Evolutionary conservation across 352 stramenopile genomes (phyloP).

Genomic region (Pythium periplocum): DNA sequence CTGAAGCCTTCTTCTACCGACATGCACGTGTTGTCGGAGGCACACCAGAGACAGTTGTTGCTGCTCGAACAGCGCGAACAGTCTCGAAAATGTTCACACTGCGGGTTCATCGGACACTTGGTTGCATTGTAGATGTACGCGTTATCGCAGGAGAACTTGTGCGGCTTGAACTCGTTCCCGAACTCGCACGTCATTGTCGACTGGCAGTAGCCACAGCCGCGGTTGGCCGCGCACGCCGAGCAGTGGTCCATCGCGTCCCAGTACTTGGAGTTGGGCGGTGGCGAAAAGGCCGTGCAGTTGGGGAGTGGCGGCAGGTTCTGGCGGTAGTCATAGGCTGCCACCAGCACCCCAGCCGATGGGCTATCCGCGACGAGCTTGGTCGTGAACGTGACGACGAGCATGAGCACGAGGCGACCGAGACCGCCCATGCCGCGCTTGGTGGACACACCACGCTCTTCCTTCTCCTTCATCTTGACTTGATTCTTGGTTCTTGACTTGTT

Average conservation of each 20-base stretch:
- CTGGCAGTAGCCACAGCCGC: conserved; percentile 86
- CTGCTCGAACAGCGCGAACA: conserved; percentile 63
- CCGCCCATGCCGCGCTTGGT: neutral
- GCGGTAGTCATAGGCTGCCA: neutral
- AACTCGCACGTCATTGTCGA: conserved; percentile 86
- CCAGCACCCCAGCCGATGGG: no score
- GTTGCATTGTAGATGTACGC: conserved; percentile 48
- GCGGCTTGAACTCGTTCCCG: conserved; percentile 48
- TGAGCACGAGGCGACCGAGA: neutral
- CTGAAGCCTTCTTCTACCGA: conserved; percentile 79
- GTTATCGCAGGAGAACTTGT: conserved; percentile 38
- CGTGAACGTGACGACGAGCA: neutral
- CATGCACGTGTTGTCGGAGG: conserved; percentile 79
- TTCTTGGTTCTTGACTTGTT: conserved; percentile 11
- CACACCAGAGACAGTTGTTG: conserved; percentile 87
- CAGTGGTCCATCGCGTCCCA: conserved; percentile 72
- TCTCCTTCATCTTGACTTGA: conserved; percentile 10
- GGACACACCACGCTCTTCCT: neutral
- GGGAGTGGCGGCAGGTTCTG: neutral
- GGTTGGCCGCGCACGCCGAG: conserved; percentile 49
- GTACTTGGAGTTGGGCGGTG: conserved; percentile 40
- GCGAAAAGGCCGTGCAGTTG: conserved; percentile 54
- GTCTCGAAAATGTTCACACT: conserved; percentile 38
- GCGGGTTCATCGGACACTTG: conserved; percentile 67
- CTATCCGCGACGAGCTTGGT: neutral